Percentiles rank a stretch among this genome's conserved stretches.
Evolutionary conservation across 352 stramenopile species (phyloP).

Genomic region (Saprolegnia parasitica): DNA sequence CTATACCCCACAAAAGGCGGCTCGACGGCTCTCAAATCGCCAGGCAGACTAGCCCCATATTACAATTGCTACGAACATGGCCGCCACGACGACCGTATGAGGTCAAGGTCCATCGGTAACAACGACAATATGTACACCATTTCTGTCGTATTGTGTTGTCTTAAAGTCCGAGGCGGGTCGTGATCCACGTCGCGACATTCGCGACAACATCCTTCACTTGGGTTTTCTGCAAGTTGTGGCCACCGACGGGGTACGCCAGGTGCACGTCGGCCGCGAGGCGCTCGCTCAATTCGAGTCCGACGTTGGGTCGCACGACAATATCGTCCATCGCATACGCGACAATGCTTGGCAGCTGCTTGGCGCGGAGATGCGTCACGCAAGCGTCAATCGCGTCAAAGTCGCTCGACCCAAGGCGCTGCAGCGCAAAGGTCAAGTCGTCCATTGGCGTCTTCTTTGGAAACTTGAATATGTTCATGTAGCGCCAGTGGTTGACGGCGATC

Average conservation of each 20-base stretch:
- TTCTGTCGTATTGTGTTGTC: too few relatives aligned
- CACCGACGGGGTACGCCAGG: constrained; percentile 44
- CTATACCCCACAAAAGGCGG: too few relatives aligned
- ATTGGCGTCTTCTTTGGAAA: constrained; percentile 42
- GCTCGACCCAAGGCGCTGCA: constrained; percentile 46
- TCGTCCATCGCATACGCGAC: constrained; percentile 60
- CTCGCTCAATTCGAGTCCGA: constrained; percentile 41
- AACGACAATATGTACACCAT: too few relatives aligned
- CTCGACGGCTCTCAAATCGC: too few relatives aligned
- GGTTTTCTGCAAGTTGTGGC: constrained; percentile 78
- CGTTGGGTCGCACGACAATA: constrained; percentile 50
- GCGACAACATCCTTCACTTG: constrained; percentile 40
- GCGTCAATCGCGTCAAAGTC: constrained; percentile 41
- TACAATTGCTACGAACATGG: too few relatives aligned
- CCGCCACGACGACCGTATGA: too few relatives aligned
- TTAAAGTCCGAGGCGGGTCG: too few relatives aligned
- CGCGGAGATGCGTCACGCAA: constrained; percentile 33
- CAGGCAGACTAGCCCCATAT: too few relatives aligned
- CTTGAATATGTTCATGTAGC: constrained; percentile 46
- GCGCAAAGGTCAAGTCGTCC: constrained; percentile 55
- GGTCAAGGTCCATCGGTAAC: too few relatives aligned
- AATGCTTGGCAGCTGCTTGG: constrained; percentile 38
- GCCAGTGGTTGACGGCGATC: constrained; percentile 36
- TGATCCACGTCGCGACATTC: constrained; percentile 42
- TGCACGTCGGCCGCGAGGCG: constrained; percentile 37